Conservation (phyloP, 2,329 filamentous ascomycete species). For the Pezicula radicicola region DNA sequence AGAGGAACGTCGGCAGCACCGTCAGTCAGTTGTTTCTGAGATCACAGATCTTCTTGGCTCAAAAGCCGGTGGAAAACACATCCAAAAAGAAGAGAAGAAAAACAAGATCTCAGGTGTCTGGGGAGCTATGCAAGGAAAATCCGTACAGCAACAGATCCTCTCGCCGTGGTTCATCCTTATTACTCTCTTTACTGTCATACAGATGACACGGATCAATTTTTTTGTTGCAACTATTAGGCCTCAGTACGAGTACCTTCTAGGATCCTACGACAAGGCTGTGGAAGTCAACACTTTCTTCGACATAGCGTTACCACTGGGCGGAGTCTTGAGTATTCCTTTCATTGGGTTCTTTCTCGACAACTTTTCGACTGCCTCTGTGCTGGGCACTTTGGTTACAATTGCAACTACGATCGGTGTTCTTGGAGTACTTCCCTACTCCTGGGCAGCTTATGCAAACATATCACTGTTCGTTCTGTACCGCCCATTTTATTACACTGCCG, state of each 20-base stretch:
- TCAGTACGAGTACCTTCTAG: slow-evolving; percentile 77
- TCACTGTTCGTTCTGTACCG: slow-evolving; percentile 80
- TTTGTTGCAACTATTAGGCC: slow-evolving; percentile 83
- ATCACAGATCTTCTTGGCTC: slow-evolving; percentile 73
- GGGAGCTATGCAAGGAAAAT: slow-evolving; percentile 76
- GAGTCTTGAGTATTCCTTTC: slow-evolving; percentile 81
- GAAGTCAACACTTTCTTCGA: slow-evolving; percentile 84
- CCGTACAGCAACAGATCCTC: slow-evolving; percentile 68
- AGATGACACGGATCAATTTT: slow-evolving; percentile 85
- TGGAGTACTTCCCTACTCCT: slow-evolving; percentile 67
- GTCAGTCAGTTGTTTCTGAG: slow-evolving; percentile 47
- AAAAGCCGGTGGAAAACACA: slow-evolving; percentile 59
- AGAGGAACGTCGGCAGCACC: slow-evolving; percentile 46
- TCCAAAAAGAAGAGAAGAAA: slow-evolving; percentile 64
- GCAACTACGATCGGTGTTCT: slow-evolving; percentile 76
- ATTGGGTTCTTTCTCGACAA: slow-evolving; percentile 79
- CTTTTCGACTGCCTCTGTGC: slow-evolving; percentile 68
- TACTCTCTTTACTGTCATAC: slow-evolving; percentile 70
- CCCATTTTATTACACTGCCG: slow-evolving; percentile 87
- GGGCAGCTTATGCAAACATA: slow-evolving; percentile 75
- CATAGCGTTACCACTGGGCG: slow-evolving; percentile 77
- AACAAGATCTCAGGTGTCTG: slow-evolving; percentile 71
- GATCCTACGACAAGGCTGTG: slow-evolving; percentile 56
- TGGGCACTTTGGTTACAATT: slow-evolving; percentile 64
- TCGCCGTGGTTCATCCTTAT: slow-evolving; percentile 85